Evolutionary conservation across 331 rosid genomes (phyloP).

Genomic region (Malus hybrid): DNA sequence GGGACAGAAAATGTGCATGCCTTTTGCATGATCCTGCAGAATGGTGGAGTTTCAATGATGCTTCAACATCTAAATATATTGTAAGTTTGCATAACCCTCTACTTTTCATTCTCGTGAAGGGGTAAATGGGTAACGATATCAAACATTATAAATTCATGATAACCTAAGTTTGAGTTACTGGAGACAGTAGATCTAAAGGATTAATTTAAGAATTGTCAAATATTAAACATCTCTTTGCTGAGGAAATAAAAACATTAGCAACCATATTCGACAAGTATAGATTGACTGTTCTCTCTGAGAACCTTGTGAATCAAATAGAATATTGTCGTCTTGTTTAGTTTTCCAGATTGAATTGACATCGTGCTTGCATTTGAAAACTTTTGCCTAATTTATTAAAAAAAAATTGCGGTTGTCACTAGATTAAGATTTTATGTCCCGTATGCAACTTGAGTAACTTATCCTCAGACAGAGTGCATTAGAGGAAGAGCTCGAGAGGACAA

Average conservation of each 20-base stretch:
- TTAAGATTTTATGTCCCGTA: conserved; percentile 31
- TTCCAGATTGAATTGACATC: neutral
- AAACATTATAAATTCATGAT: too few species aligned
- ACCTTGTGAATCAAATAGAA: neutral
- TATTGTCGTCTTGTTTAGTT: neutral
- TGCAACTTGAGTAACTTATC: conserved; percentile 62
- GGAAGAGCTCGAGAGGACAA: conserved; percentile 60
- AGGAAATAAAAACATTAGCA: neutral
- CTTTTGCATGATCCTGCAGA: conserved; percentile 76
- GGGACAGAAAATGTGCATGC: conserved; percentile 66
- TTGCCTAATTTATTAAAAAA: too few species aligned
- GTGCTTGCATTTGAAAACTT: neutral
- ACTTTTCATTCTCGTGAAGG: neutral
- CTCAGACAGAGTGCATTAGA: conserved; percentile 99
- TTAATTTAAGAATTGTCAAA: neutral
- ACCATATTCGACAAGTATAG: neutral
- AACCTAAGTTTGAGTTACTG: neutral
- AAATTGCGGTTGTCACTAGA: neutral
- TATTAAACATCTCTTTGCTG: neutral
- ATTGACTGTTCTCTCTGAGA: neutral
- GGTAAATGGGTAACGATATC: neutral
- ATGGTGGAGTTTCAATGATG: conserved; percentile 74
- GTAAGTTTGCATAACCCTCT: conserved; percentile 43
- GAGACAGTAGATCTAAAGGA: neutral
- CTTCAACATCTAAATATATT: conserved; percentile 67